A percentile compares a stretch with the other conserved stretches of the same genome.
phyloP scores from a whole-genome alignment of 257 asterid genomes.

The Solanum pimpinellifolium region DNA sequence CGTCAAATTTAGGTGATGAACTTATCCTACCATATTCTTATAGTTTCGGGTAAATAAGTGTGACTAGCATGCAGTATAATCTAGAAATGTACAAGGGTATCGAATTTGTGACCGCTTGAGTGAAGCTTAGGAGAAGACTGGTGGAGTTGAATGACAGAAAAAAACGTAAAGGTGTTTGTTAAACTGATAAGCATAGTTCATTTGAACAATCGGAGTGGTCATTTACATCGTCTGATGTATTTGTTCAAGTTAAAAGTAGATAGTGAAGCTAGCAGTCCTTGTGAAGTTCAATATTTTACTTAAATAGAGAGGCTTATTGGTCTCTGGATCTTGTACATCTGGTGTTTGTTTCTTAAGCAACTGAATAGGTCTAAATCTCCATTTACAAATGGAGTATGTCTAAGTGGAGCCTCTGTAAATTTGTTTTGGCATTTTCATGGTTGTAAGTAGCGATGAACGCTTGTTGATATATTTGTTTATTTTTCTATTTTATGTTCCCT shows the following conservation, averaged over 20 bases:
- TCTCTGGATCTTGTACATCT: neutral
- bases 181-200: neutral
- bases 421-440: neutral
- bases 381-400: neutral
- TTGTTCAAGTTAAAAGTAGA: neutral
- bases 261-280: neutral
- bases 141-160: neutral
- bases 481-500: neutral
- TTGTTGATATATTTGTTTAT: neutral
- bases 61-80: neutral
- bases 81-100: neutral
- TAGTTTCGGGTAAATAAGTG: neutral
- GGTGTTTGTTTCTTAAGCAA: neutral
- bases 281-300: neutral
- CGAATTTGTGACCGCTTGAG: neutral
- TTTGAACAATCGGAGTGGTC: neutral
- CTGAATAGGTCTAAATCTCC: neutral
- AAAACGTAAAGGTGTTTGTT: neutral
- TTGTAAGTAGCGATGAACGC: neutral
- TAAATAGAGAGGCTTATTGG: neutral
- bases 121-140: neutral
- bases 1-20: conserved; percentile 12
- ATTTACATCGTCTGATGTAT: neutral
- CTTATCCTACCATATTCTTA: neutral
- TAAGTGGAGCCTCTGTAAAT: neutral